A percentile compares a stretch with the other conserved stretches of the same genome.
These are phyloP conservation scores for Letharia columbiana DNA, from an alignment of 495 filamentous ascomycete genomes.

Conservation along the genomic window DNA sequence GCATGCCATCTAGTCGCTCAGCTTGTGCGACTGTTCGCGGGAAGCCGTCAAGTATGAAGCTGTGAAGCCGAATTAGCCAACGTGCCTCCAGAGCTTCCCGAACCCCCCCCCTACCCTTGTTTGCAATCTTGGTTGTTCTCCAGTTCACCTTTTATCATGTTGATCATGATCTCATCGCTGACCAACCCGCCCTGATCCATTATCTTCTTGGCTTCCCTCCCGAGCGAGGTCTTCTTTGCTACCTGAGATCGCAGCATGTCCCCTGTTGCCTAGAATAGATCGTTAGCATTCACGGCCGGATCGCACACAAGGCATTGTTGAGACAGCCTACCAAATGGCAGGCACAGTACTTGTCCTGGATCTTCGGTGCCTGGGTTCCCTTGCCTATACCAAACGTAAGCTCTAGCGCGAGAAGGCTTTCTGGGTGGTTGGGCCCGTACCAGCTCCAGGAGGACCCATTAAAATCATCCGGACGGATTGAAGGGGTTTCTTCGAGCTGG, in stretches of 20 bases:
- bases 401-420: slow-evolving; percentile 1
- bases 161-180: slow-evolving; percentile 97
- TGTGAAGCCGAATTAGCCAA: slow-evolving; percentile 32
- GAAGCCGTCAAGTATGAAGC: slow-evolving; percentile 98
- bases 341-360: slow-evolving; percentile 93
- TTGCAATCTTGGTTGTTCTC: slow-evolving; percentile 91
- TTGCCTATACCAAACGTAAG: slow-evolving; percentile 56
- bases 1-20: slow-evolving; percentile 89
- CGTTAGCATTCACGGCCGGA: slow-evolving; percentile 16
- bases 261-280: slow-evolving; percentile 68
- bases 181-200: slow-evolving; percentile 98
- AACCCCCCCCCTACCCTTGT: slow-evolving; percentile 63
- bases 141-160: slow-evolving; percentile 97
- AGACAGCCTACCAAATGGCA: slow-evolving; percentile 77
- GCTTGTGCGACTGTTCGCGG: slow-evolving; percentile 93
- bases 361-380: slow-evolving; percentile 94
- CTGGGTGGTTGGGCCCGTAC: slow-evolving; percentile 44
- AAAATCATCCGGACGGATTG: slow-evolving; percentile 85
- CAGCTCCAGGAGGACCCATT: slow-evolving; percentile 95
- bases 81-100: neutral
- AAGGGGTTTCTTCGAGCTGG: slow-evolving; percentile 35
- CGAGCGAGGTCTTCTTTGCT: slow-evolving; percentile 91
- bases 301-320: neutral
- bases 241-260: slow-evolving; percentile 99
- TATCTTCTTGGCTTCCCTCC: slow-evolving; percentile 98